These are phyloP conservation scores for Teratosphaeria gauchensis DNA, from an alignment of 2,329 filamentous ascomycete species.

Conservation along the genomic window DNA sequence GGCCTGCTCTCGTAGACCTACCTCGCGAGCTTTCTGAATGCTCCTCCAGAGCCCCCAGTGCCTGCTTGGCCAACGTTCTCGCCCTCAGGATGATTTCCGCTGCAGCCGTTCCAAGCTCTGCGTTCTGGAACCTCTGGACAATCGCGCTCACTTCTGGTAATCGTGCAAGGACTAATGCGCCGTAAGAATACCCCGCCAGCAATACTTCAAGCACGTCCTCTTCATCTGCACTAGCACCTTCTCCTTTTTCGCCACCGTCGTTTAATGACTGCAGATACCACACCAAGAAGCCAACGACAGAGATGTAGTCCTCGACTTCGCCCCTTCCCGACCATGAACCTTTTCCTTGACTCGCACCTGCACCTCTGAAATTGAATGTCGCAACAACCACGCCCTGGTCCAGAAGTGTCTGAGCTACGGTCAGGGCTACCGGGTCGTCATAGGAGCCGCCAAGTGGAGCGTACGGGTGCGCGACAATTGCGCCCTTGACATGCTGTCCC, in stretches of 20 bases:
- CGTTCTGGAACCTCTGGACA: conserved; percentile 48
- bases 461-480: conserved; percentile 81
- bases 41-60: conserved; percentile 39
- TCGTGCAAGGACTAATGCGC: conserved; percentile 67
- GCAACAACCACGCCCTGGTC: conserved; percentile 62
- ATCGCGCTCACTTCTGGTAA: conserved; percentile 53
- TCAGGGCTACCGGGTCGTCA: conserved; percentile 71
- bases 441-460: conserved; percentile 76
- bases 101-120: conserved; percentile 46
- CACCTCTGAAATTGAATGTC: conserved; percentile 90
- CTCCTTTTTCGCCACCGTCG: background rate
- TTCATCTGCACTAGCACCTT: conserved; percentile 1
- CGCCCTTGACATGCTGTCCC: conserved; percentile 29
- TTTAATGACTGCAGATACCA: conserved; percentile 57
- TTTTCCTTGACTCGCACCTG: conserved; percentile 59
- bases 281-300: conserved; percentile 69
- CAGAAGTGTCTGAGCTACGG: conserved; percentile 55
- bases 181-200: conserved; percentile 81
- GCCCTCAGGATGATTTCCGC: conserved; percentile 64
- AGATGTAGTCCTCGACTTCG: conserved; percentile 73
- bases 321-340: conserved; percentile 82
- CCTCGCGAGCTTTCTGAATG: conserved; percentile 25
- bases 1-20: conserved; percentile 12
- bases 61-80: conserved; percentile 55
- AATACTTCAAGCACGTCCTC: conserved; percentile 33